phyloP scores from a whole-genome alignment of 306 rosid species.

The Cyamopsis tetragonoloba region DNA sequence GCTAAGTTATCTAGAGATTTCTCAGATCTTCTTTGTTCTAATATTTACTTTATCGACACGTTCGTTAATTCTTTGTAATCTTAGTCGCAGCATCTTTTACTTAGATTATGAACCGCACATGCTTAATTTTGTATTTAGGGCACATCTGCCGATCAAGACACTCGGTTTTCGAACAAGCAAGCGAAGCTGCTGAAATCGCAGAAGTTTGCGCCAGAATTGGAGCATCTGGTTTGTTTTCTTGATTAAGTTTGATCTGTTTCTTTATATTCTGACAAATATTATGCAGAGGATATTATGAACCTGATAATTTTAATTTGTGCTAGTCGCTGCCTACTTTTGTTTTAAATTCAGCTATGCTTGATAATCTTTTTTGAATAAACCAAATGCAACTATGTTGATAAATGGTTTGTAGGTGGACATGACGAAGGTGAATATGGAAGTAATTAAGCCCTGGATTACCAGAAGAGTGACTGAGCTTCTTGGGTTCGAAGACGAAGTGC shows the following conservation, averaged over 20 bases:
- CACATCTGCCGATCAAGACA: constrained; percentile 96
- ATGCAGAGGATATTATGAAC: too few relatives aligned
- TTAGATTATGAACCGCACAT: background rate
- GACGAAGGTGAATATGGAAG: constrained; percentile 89
- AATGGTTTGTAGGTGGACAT: constrained; percentile 69
- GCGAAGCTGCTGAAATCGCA: constrained; percentile 92
- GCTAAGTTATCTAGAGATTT: constrained; percentile 11
- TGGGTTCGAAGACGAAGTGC: constrained; percentile 98
- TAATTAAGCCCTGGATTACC: constrained; percentile 89
- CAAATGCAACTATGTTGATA: constrained; percentile 10
- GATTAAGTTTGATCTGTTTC: background rate
- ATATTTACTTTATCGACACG: background rate
- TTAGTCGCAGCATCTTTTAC: background rate
- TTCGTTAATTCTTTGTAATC: background rate
- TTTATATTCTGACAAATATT: too few relatives aligned
- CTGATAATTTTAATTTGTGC: background rate
- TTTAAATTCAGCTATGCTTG: constrained; percentile 7
- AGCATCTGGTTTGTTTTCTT: constrained; percentile 68
- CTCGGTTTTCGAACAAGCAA: constrained; percentile 96
- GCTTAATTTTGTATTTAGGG: constrained; percentile 52
- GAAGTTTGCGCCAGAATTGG: constrained; percentile 93
- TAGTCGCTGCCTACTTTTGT: background rate
- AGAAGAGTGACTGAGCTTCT: constrained; percentile 85
- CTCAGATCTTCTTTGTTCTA: constrained; percentile 17
- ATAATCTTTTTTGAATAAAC: too few relatives aligned